Conservation (phyloP, 129 eudicot species). For the Solidago caesia region DNA sequence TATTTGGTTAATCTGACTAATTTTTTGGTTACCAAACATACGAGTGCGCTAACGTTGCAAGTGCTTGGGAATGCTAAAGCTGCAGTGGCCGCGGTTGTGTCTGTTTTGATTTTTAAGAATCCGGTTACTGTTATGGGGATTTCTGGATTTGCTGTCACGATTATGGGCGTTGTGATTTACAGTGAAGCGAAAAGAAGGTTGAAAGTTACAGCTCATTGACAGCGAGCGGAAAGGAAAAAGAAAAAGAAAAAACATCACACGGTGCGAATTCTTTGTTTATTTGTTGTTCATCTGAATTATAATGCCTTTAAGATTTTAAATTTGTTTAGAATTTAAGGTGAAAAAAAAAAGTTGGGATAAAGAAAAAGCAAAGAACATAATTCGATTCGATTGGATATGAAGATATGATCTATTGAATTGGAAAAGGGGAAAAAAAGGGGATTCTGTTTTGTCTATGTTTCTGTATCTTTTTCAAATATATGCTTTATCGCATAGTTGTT, state of each 20-base stretch:
- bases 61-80: conserved; percentile 85
- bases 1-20: conserved; percentile 77
- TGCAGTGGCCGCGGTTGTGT: conserved; percentile 74
- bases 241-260: neutral
- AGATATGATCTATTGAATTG: conserved; percentile 28
- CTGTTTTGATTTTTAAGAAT: conserved; percentile 73
- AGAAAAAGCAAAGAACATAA: conserved; percentile 29
- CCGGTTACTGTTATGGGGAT: conserved; percentile 87
- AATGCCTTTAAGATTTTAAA: conserved; percentile 24
- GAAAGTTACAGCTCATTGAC: conserved; percentile 69
- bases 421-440: conserved; percentile 10
- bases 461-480: conserved; percentile 29
- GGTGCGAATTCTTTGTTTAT: conserved; percentile 39
- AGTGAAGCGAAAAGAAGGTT: conserved; percentile 78
- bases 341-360: conserved; percentile 28
- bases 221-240: neutral
- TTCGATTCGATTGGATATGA: conserved; percentile 52
- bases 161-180: conserved; percentile 85
- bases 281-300: conserved; percentile 20
- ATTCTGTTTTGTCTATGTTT: conserved; percentile 15
- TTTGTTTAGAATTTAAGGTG: conserved; percentile 17
- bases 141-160: conserved; percentile 68
- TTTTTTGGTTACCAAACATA: conserved; percentile 73
- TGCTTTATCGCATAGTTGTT: conserved; percentile 36
- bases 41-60: conserved; percentile 77